These are phyloP conservation scores for Botrytis tulipae DNA, from an alignment of 2,329 filamentous ascomycete genomes.

Conservation along the genomic window DNA sequence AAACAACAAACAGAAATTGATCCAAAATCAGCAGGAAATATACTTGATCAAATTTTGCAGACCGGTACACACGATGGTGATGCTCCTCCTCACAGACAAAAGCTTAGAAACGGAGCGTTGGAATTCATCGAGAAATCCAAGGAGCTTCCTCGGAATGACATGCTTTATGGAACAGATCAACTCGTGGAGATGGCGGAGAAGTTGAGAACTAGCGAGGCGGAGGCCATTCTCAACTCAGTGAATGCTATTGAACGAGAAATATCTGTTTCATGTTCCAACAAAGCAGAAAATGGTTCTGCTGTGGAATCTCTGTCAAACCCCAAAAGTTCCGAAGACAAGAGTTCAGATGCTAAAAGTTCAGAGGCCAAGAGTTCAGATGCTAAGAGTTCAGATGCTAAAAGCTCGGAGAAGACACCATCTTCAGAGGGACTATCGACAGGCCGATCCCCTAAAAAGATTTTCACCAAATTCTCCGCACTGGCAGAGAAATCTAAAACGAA, in stretches of 20 bases:
- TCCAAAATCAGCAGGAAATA: conserved; percentile 17
- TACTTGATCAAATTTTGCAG: conserved; percentile 25
- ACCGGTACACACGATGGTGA: conserved; percentile 28
- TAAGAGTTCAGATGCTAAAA: not conserved
- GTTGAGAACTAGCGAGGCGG: conserved; percentile 25
- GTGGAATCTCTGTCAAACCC: conserved; percentile 11
- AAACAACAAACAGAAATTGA: not conserved
- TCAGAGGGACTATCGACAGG: conserved; percentile 26
- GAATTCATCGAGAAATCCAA: not conserved
- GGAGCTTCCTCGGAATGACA: not conserved
- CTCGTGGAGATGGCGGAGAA: conserved; percentile 22
- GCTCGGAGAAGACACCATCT: conserved; percentile 25
- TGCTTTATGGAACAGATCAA: conserved; percentile 16
- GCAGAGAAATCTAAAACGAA: not conserved
- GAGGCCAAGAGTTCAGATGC: not conserved
- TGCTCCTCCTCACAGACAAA: not conserved
- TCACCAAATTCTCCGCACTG: not conserved
- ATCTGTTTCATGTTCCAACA: not conserved
- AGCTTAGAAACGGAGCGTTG: not conserved
- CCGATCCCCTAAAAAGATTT: not conserved
- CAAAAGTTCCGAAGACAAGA: not conserved
- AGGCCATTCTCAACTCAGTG: conserved; percentile 19
- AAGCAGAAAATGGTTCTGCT: not conserved
- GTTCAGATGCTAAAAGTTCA: not conserved
- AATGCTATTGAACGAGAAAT: conserved; percentile 13